Percentiles rank a stretch among this genome's conserved stretches.
phyloP scores from a whole-genome alignment of 2,329 filamentous ascomycete species.

The Nigrospora sphaerica region DNA sequence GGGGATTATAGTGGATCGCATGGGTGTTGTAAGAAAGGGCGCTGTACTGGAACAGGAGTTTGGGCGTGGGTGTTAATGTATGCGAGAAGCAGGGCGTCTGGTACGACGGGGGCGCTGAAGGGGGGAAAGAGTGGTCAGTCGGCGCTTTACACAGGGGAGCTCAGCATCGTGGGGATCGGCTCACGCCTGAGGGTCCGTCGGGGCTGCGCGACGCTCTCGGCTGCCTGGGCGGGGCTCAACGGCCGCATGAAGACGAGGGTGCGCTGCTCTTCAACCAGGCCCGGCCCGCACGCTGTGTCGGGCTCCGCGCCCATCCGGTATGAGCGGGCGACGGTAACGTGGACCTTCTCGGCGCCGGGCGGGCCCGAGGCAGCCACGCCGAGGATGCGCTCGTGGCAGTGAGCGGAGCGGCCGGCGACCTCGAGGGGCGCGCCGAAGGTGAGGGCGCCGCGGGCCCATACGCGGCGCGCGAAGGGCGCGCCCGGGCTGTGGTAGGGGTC shows the following conservation, averaged over 20 bases:
- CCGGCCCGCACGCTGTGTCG: constrained; percentile 17
- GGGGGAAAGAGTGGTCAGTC: not conserved
- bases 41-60: constrained; percentile 82
- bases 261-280: constrained; percentile 36
- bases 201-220: not conserved
- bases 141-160: too few relatives aligned
- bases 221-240: not conserved
- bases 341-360: constrained; percentile 34
- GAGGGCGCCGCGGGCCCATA: constrained; percentile 84
- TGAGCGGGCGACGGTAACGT: constrained; percentile 42
- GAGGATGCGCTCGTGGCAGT: constrained; percentile 39
- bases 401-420: constrained; percentile 29
- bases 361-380: constrained; percentile 26
- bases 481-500: constrained; percentile 74
- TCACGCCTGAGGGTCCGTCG: too few relatives aligned
- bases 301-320: constrained; percentile 24
- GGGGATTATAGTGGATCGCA: constrained; percentile 74
- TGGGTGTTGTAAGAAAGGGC: constrained; percentile 91
- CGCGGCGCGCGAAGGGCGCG: constrained; percentile 61
- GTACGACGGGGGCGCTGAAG: constrained; percentile 20
- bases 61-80: constrained; percentile 56
- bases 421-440: constrained; percentile 36
- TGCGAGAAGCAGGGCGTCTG: constrained; percentile 30
- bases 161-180: too few relatives aligned
- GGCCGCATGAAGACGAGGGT: constrained; percentile 45